Base-by-base conservation (phyloP, 2,329 filamentous ascomycete genomes). In the Cladophialophora immunda region DNA sequence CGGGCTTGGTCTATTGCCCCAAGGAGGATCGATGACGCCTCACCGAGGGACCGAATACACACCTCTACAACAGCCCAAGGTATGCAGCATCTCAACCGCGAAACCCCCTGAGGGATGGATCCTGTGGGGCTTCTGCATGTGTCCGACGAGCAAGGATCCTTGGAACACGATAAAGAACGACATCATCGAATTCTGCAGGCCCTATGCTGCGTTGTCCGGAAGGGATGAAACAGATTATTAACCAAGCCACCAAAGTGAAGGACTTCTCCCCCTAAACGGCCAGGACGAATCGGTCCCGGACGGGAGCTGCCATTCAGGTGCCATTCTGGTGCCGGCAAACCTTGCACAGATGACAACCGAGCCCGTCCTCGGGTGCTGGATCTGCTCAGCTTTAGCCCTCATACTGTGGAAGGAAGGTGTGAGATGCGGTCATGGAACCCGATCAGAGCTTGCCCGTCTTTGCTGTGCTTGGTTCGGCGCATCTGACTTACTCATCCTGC, bases 171-270 rank as follows among this genome's bases (percentile, higher is more conserved):
- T 19, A 22, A 7, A 25, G 22, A 25, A 50, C 45, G 19, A 50
- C 45, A 50, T 50, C 45, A 50, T 50, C 45, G 22, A 25, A 27
- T 2, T 2, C 19, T 50, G 45, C 45, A 50, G 22, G 19, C 22
- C 22, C 25, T 25, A 25, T 50, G 9, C 45, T 50, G 13, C 19
- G 15, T 27, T 3, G 9, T 25, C 45, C 45, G 22, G 19, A 25
- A 25, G 6, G 13, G 45, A 25, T 50, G 45, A 50, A 50, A 50
- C 19, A 50, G 45, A 50, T 50, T 50, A 27, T 27, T 50, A 50
- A 50, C 19, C 8, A 50, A 11, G 45, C 22, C 22, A 11, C 45
- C 22, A 25, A 50, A 4, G 13, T 25, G 9, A 25, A 50, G 19
- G 45, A 27, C 45, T 47, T 47, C 41, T 47, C 41, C n/a, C 38